These are phyloP conservation scores for Diplodia mutila DNA, from an alignment of 2,329 filamentous ascomycete genomes.

Conservation along the genomic window DNA sequence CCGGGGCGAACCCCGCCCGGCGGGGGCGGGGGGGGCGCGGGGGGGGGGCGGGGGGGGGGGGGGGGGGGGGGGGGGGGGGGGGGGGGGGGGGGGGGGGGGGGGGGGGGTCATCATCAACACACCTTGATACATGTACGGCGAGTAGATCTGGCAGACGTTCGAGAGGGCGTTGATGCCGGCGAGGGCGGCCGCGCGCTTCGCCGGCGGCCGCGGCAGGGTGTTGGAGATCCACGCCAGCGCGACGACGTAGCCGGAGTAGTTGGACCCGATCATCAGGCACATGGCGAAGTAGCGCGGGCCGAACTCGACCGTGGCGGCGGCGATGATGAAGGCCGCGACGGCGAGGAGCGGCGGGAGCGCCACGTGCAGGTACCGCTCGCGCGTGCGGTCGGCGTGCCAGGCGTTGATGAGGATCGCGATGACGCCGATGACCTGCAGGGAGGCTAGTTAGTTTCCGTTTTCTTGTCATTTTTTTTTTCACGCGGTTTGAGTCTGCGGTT, in stretches of 20 bases:
- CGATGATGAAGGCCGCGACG: slow-evolving; percentile 38
- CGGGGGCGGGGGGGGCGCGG: too few relatives aligned
- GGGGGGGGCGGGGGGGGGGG: too few relatives aligned
- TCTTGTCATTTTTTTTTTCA: too few relatives aligned
- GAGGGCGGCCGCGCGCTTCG: slow-evolving; percentile 59
- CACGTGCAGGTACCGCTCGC: slow-evolving; percentile 48
- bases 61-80: too few relatives aligned
- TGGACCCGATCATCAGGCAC: slow-evolving; percentile 51
- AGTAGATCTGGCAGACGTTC: slow-evolving; percentile 38
- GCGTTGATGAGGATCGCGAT: slow-evolving; percentile 41
- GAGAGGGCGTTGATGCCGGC: slow-evolving; percentile 61
- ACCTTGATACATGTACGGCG: slow-evolving; percentile 17
- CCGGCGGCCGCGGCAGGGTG: slow-evolving; percentile 56
- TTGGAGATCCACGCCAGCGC: slow-evolving; percentile 61
- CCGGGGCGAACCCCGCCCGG: too few relatives aligned
- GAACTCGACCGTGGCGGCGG: slow-evolving; percentile 45
- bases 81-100: too few relatives aligned
- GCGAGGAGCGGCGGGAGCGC: slow-evolving; percentile 36
- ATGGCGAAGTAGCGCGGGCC: slow-evolving; percentile 60
- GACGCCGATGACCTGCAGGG: slow-evolving; percentile 53
- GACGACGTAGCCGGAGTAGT: slow-evolving; percentile 53
- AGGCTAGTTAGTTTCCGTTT: too few relatives aligned
- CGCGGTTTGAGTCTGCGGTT: too few relatives aligned
- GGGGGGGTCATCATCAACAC: background rate
- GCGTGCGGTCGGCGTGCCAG: slow-evolving; percentile 44